Base-by-base conservation (phyloP, 1,139 yeast genomes). In the Blastobotrys malaysiensis region DNA sequence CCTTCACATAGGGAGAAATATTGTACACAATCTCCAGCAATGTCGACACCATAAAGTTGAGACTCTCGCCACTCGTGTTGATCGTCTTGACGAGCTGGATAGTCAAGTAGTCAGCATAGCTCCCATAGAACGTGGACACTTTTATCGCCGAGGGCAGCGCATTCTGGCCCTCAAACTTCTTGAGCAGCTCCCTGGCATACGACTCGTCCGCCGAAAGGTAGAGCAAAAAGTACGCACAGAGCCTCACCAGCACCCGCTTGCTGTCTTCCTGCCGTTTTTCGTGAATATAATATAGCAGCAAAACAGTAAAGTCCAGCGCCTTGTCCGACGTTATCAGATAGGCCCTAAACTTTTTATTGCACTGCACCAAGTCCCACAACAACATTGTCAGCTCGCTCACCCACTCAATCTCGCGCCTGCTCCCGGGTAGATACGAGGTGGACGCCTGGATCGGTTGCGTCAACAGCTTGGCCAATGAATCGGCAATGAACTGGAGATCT, bases 361-460 rank as follows among this genome's bases (percentile, higher is more conserved):
- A 84, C 66, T 88, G 95, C 44, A 82, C 72, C 51, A 89, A 69
- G 64, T 88, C 96, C 88, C 96, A 88, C 19, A 86, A 65, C 7
- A 91, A 66, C 69, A 86, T 77, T 3, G 82, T 67, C 20, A 80
- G 66, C 62, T 87, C 93, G 16, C 66, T 64, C 26, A 63, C 58
- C 70, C 71, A 68, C 11, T 64, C 67, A 16, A 67, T 61, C 43
- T 65, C 67, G 26, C 58, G 58, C 31, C 65, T 65, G 16, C 68
- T 63, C 0, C 71, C 72, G 2, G 73, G 72, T 19, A 70, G 57
- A 55, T 66, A 66, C 9, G 73, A 59, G 9, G 68, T 56, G 1
- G 64, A 61, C 2, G 68, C 68, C 36, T 67, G 67, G 48, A 70
- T 66, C 1, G 74, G 72, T 53, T 66, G 68, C 1, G 69, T 63